Evolutionary conservation across 768 basidiomycete species (phyloP), one percentile per base, ranked within the genome.

Genomic region (Tylopilus plumbeoviolaceoides): DNA sequence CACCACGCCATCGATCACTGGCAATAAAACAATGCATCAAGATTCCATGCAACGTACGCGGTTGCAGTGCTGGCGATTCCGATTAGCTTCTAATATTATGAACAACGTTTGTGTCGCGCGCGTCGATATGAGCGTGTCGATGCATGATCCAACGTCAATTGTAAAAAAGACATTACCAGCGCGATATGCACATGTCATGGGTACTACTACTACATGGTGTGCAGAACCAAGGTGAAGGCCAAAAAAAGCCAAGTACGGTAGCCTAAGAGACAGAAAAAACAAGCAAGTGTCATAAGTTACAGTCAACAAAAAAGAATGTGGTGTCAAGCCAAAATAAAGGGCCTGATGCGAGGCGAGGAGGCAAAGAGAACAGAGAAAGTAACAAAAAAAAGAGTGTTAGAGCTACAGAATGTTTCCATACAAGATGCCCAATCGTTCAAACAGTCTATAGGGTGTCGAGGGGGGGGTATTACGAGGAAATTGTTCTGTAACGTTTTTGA

Each of bases 151-250:
- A 36, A 36, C 35, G 35, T 17, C 15, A 17, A 5, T 36, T 36
- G 35, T 17, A 6, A 7, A 17, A 33, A 36, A 36, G 8, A 30
- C 17, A 38, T 18, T 7, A 38, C n/a, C n/a, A 38, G 4, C 23
- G 35, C 33, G 35, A 39, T 18, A 17, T 7, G 51, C 61, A 56
- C 59, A 61, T 50, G 48, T 44, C 59, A 65, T 66, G 60, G 18
- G 54, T 63, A 65, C 64, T 64, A 57, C 49, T 62, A 65, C 64
- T 25, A 50, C 62, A 64, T 61, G 59, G 36, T 36, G 60, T 63
- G 60, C 54, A 36, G 28, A 39, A 27, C 44, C 46, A 57, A 50
- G 12, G 28, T 8, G 28, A 7, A 30, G 28, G 28, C 28, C 28
- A 50, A 55, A 47, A 30, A 47, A 55, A 28, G 38, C 30, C 30